Percentiles rank a stretch among this genome's conserved stretches.
These are phyloP conservation scores for Casuarina cunninghamiana DNA, from an alignment of 306 rosid species.

Conservation along the genomic window DNA sequence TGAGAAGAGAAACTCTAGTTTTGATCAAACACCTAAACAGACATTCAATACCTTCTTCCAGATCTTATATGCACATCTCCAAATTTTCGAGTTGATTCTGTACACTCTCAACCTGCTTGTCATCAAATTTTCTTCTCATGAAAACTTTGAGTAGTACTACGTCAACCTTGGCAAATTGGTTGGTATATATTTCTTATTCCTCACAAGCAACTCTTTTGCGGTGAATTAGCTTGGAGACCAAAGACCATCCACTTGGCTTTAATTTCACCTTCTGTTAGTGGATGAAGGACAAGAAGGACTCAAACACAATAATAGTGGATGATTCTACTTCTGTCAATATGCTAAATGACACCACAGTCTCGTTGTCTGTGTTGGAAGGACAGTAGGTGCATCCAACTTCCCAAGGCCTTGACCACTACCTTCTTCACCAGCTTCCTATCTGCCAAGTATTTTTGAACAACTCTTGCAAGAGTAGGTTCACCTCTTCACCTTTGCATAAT, in stretches of 20 bases:
- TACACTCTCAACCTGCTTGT: neutral
- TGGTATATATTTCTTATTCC: constrained; percentile 23
- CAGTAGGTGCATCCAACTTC: constrained; percentile 21
- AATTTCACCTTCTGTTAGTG: constrained; percentile 28
- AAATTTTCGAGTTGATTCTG: neutral
- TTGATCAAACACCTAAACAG: neutral
- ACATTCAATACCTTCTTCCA: neutral
- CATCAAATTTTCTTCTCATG: neutral
- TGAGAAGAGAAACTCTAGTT: constrained; percentile 5
- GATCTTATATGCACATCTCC: constrained; percentile 13
- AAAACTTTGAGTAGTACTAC: neutral
- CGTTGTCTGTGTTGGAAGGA: constrained; percentile 14
- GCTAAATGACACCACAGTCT: constrained; percentile 20
- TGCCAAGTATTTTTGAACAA: constrained; percentile 34
- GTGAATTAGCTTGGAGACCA: constrained; percentile 37
- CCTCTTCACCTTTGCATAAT: constrained; percentile 33
- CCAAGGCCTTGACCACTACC: constrained; percentile 32
- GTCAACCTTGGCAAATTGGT: constrained; percentile 34
- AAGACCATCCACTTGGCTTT: constrained; percentile 28
- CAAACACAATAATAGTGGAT: constrained; percentile 25
- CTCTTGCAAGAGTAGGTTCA: constrained; percentile 26
- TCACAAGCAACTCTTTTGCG: constrained; percentile 25
- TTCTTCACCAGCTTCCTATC: constrained; percentile 33
- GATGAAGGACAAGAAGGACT: constrained; percentile 31
- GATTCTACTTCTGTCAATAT: constrained; percentile 38